These are phyloP conservation scores for Pistacia vera DNA, from an alignment of 345 rosid genomes.

Conservation along the genomic window DNA sequence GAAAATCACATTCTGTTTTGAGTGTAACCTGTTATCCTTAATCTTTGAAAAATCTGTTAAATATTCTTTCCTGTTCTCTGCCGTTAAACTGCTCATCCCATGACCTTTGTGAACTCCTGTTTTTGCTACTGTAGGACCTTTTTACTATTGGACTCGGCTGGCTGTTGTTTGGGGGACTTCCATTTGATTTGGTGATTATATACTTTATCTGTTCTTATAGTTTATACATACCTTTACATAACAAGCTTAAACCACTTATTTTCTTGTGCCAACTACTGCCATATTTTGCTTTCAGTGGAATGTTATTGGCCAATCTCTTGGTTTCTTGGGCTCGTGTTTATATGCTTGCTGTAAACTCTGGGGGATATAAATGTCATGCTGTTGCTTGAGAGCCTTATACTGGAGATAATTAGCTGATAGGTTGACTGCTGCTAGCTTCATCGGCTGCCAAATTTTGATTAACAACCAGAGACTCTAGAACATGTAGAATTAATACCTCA, in stretches of 20 bases:
- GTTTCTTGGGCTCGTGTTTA: slow-evolving; percentile 57
- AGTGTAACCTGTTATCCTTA: not conserved
- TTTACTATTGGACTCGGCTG: slow-evolving; percentile 75
- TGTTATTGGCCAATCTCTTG: slow-evolving; percentile 54
- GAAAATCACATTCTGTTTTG: not conserved
- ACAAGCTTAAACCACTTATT: not conserved
- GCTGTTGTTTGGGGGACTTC: slow-evolving; percentile 76
- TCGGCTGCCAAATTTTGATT: slow-evolving; percentile 23
- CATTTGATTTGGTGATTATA: slow-evolving; percentile 57
- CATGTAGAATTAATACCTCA: not conserved
- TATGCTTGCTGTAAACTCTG: slow-evolving; percentile 55
- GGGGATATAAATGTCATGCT: slow-evolving; percentile 31
- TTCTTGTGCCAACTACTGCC: not conserved
- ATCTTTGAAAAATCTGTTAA: not conserved
- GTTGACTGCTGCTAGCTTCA: not conserved
- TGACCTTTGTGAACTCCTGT: not conserved
- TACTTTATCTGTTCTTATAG: not conserved
- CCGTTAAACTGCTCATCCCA: not conserved
- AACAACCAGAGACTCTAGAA: not conserved
- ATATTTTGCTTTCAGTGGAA: slow-evolving; percentile 42
- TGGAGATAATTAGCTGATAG: slow-evolving; percentile 19
- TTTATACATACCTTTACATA: not conserved
- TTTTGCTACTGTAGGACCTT: slow-evolving; percentile 51
- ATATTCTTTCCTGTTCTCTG: not conserved
- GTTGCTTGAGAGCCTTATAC: slow-evolving; percentile 7